Base-by-base conservation (phyloP, 805 yeast species). In the Candida ovalis region DNA sequence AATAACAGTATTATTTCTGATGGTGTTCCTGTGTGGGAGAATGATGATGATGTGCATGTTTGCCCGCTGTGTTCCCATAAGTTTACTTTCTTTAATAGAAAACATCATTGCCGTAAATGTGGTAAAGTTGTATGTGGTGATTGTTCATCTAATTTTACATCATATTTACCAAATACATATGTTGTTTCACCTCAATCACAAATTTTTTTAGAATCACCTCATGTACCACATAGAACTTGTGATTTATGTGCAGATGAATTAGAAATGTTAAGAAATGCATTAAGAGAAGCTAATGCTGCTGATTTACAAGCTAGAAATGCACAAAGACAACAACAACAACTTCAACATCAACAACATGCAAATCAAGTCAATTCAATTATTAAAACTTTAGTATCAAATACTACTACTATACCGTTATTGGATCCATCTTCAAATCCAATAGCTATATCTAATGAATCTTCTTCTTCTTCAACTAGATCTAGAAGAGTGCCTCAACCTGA, bases 41-140 rank as follows among this genome's bases (percentile, higher is more conserved):
- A 80, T 3, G 96, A 89, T 62, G 70, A 66, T 4, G 78, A 69
- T 1, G 84, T 69, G 1, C 21, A 53, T 0, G 59, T 58, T 2
- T 88, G 96, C 60, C 72, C 73, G 19, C 57, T 80, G 3, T 88
- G 96, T 63, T 59, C 61, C 27, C 51, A 62, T 0, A 46, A 54
- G 36, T 88, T 82, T 67, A 71, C 82, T 2, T 65, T 87, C 48
- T 81, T 85, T 63, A 77, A 72, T 61, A 74, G 96, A 48, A 75
- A 90, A 47, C 96, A 88, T 67, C 96, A 88, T 63, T 88, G 96
- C 64, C 73, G 94, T 45, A 73, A 69, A 49, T 88, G 96, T 68
- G 96, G 96, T 2, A 71, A 81, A 30, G 84, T 89, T 0, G 87
- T 84, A 17, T 88, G 96, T 65, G 84, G 81, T 27, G 58, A 62